phyloP scores from a whole-genome alignment of 2,329 filamentous ascomycete species.

The Alternaria solani region DNA sequence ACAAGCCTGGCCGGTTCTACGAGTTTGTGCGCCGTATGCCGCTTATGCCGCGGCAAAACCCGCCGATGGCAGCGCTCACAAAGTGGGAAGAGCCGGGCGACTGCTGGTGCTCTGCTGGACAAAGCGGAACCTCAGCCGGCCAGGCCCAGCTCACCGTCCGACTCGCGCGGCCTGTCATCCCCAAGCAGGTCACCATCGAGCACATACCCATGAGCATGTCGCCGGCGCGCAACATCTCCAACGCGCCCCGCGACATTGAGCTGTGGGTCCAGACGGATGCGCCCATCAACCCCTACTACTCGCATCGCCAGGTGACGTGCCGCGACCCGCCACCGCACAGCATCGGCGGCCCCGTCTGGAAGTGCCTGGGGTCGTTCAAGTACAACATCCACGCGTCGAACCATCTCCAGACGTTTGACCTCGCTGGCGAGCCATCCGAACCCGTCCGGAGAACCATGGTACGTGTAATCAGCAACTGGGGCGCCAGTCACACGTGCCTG shows the following conservation, averaged over 20 bases:
- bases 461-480: constrained; percentile 55
- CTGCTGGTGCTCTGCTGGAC: constrained; percentile 79
- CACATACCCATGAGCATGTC: constrained; percentile 54
- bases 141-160: constrained; percentile 71
- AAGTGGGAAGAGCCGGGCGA: constrained; percentile 82
- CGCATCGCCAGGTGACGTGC: constrained; percentile 20
- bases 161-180: constrained; percentile 48
- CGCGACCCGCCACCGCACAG: constrained; percentile 23
- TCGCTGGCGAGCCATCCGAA: constrained; percentile 40
- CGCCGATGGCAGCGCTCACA: constrained; percentile 66
- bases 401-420: constrained; percentile 53
- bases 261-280: constrained; percentile 54
- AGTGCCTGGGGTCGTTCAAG: constrained; percentile 52
- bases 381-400: constrained; percentile 55
- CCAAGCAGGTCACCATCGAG: constrained; percentile 55
- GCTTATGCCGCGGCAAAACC: constrained; percentile 38
- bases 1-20: constrained; percentile 20
- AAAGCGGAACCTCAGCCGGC: constrained; percentile 54
- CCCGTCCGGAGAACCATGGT: constrained; percentile 50
- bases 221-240: constrained; percentile 45
- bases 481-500: constrained; percentile 55
- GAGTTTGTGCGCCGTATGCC: constrained; percentile 19
- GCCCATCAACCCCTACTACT: constrained; percentile 30
- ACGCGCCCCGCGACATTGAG: constrained; percentile 55
- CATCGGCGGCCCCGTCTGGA: constrained; percentile 32